Evolutionary conservation across 331 rosid species (phyloP).

Genomic region (Malus hybrid): DNA sequence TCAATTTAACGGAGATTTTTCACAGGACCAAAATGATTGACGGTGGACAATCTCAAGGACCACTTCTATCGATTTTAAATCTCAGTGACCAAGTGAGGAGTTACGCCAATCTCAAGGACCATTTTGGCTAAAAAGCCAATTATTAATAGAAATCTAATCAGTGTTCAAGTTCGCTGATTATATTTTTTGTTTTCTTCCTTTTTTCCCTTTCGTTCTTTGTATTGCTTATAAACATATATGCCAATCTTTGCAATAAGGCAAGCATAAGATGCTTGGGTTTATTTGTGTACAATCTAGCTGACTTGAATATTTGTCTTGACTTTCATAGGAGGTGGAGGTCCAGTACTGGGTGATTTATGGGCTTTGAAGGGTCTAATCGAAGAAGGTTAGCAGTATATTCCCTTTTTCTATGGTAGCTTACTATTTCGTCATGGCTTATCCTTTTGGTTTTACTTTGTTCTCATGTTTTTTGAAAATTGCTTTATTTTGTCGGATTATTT

Average conservation of each 20-base stretch:
- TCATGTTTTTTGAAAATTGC: not conserved
- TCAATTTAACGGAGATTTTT: too few species aligned
- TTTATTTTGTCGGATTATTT: not conserved
- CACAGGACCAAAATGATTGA: too few species aligned
- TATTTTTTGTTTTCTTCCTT: not conserved
- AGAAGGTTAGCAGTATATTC: slow-evolving; percentile 44
- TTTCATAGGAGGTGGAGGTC: slow-evolving; percentile 88
- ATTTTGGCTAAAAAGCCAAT: too few species aligned
- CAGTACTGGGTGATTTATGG: slow-evolving; percentile 98
- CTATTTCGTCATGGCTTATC: not conserved
- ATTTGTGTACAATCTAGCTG: not conserved
- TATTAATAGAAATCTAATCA: not conserved
- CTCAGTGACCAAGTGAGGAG: too few species aligned
- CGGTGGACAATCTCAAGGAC: too few species aligned
- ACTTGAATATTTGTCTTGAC: slow-evolving; percentile 4
- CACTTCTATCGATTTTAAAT: too few species aligned
- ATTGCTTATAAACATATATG: not conserved
- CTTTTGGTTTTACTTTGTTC: not conserved
- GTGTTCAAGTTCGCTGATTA: not conserved
- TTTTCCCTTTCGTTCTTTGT: not conserved
- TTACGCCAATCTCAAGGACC: too few species aligned
- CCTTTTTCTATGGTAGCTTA: not conserved
- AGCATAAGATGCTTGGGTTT: not conserved
- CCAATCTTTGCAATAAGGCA: not conserved
- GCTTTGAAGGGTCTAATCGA: slow-evolving; percentile 93